A percentile compares a stretch with the other conserved stretches of the same genome.
phyloP scores from a whole-genome alignment of 1,284 basidiomycete species.

The Tilletia indica region DNA sequence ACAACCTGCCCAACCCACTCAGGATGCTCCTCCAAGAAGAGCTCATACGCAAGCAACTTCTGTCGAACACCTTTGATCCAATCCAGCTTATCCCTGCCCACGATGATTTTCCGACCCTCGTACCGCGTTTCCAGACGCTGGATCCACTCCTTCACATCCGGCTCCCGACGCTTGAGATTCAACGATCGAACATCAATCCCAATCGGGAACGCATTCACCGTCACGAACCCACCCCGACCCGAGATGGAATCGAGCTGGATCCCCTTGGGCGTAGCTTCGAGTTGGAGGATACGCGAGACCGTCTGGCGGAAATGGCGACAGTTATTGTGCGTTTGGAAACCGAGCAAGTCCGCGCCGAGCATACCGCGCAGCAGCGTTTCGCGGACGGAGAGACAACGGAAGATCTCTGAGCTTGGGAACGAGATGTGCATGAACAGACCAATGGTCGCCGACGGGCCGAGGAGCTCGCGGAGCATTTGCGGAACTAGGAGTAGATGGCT shows the following conservation, averaged over 20 bases:
- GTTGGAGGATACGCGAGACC: slow-evolving; percentile 73
- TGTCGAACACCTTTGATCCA: slow-evolving; percentile 79
- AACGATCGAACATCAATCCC: slow-evolving; percentile 77
- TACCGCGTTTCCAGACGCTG: slow-evolving; percentile 73
- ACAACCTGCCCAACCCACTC: slow-evolving; percentile 77
- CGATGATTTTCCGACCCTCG: slow-evolving; percentile 77
- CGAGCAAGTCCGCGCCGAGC: slow-evolving; percentile 71
- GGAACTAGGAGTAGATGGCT: slow-evolving; percentile 82
- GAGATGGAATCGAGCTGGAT: slow-evolving; percentile 61
- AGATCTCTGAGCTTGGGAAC: slow-evolving; percentile 82
- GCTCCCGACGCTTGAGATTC: slow-evolving; percentile 69
- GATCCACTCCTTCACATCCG: slow-evolving; percentile 79
- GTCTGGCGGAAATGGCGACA: slow-evolving; percentile 64
- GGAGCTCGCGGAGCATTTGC: slow-evolving; percentile 66
- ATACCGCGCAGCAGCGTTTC: slow-evolving; percentile 67
- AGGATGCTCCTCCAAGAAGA: slow-evolving; percentile 75
- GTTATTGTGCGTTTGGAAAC: slow-evolving; percentile 78
- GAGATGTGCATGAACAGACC: slow-evolving; percentile 87
- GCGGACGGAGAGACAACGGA: slow-evolving; percentile 70
- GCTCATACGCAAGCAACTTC: slow-evolving; percentile 78
- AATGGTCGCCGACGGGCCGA: slow-evolving; percentile 67
- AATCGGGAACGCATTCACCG: slow-evolving; percentile 83
- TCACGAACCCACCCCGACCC: slow-evolving; percentile 65
- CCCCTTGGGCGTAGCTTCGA: slow-evolving; percentile 78
- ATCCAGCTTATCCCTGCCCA: slow-evolving; percentile 83